phyloP scores from a whole-genome alignment of 129 eudicot genomes.

The Flaveria bidentis region DNA sequence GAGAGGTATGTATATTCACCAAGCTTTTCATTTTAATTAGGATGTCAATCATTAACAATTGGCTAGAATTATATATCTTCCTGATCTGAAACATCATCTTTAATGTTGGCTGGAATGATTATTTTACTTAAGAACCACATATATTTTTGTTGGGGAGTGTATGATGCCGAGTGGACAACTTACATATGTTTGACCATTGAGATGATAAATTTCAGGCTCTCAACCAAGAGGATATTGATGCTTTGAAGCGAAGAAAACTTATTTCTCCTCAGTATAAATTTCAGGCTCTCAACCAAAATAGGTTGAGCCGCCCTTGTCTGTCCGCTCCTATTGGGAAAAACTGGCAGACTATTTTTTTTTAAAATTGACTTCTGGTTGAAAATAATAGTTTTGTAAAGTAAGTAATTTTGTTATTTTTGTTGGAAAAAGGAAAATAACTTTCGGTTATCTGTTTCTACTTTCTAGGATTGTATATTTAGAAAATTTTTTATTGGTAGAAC shows the following conservation, averaged over 20 bases:
- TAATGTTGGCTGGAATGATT: slow-evolving; percentile 7
- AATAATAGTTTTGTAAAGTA: background rate
- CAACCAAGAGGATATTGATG: slow-evolving; percentile 57
- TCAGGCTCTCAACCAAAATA: too few species aligned
- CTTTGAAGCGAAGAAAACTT: slow-evolving; percentile 79
- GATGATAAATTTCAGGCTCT: slow-evolving; percentile 48
- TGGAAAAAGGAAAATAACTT: background rate
- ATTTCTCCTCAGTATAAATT: slow-evolving; percentile 68
- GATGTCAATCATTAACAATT: background rate
- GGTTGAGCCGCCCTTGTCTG: too few species aligned
- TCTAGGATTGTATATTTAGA: background rate
- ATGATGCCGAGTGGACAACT: background rate
- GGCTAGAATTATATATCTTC: background rate
- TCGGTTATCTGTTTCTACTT: background rate
- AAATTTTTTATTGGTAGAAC: too few species aligned
- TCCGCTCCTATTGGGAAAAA: background rate
- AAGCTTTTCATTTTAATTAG: background rate
- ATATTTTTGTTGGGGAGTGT: background rate
- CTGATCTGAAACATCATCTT: slow-evolving; percentile 16
- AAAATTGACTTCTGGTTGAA: background rate
- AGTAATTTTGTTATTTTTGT: background rate
- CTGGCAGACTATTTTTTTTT: background rate
- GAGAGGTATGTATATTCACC: slow-evolving; percentile 55
- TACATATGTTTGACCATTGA: slow-evolving; percentile 16
- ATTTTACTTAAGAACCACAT: background rate